Base-by-base conservation (phyloP, 1,284 basidiomycete genomes). In the Ceratobasidium sp. region DNA sequence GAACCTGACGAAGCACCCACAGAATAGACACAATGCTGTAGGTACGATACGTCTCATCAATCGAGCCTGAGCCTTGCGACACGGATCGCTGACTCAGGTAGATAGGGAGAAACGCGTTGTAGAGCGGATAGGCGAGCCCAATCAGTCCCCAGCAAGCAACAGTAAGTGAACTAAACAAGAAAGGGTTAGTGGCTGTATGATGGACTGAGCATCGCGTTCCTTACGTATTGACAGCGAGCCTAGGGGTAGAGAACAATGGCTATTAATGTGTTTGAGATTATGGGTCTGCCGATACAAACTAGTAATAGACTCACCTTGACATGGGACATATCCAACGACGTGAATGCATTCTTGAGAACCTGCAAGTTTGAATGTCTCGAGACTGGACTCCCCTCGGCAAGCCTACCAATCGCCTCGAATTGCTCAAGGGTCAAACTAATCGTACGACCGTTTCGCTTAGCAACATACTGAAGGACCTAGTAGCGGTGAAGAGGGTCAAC, bases 41-140 rank as follows among this genome's bases (percentile, higher is more conserved):
- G 81, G 89, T 86, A 65, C 87, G 85, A 81, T 89, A 90, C 0
- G 87, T 87, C 3, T 80, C 80, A 79, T 83, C 79, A 0, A 87
- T 82, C 50, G 82, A 83, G 0, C 82, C 83, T 70, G 48, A 83
- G 83, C 2, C 79, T 68, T 3, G 86, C 79, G 73, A 87, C 84
- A 57, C 86, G 86, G 26, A 85, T 83, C 71, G 38, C 50, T 75
- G 61, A 33, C 83, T 83, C 54, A 92, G 87, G 82, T 91, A 91
- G 0, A 88, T 83, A 3, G 88, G 86, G 28, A 90, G 84, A 84
- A 89, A 90, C 9, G 83, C 82, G 80, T 86, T 89, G 83, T 88
- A 91, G 1, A 92, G 84, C 0, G 91, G 91, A 82, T 90, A 92
- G 1, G 90, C 90, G 5, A 91, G 86, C 38, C 90, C 90, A 75